These are phyloP conservation scores for Chaetomium tenue DNA, from an alignment of 495 filamentous ascomycete species.

Conservation along the genomic window DNA sequence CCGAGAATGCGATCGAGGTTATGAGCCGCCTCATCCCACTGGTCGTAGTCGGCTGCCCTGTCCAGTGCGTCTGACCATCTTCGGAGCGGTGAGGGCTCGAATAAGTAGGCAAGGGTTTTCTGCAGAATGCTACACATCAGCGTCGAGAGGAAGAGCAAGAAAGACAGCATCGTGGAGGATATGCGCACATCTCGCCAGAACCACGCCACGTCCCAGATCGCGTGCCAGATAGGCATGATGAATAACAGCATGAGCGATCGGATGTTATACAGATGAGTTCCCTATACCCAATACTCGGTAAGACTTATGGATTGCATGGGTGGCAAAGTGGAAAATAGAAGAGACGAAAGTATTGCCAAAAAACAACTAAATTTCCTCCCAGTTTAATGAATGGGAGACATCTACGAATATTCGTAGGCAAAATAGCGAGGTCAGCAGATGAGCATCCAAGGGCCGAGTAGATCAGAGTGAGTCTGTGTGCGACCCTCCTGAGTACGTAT, in stretches of 20 bases:
- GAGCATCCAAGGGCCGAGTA: too few relatives aligned
- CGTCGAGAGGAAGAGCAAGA: too few relatives aligned
- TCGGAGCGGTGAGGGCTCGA: conserved; percentile 51
- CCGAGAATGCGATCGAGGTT: conserved; percentile 75
- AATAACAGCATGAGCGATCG: not conserved
- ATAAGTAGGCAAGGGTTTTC: conserved; percentile 48
- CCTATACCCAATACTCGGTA: not conserved
- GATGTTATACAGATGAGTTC: not conserved
- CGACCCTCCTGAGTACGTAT: not conserved
- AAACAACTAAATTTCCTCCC: not conserved
- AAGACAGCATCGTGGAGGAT: too few relatives aligned
- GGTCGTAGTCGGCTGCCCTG: conserved; percentile 67
- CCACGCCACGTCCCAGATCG: not conserved
- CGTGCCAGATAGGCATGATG: not conserved
- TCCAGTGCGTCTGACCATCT: conserved; percentile 57
- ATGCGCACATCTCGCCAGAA: not conserved
- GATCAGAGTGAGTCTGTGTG: too few relatives aligned
- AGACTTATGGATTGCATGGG: not conserved
- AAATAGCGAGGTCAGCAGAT: too few relatives aligned
- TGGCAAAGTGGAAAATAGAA: not conserved
- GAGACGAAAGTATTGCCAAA: not conserved
- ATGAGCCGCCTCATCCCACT: conserved; percentile 79
- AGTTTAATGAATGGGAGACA: too few relatives aligned
- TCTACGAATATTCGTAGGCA: too few relatives aligned
- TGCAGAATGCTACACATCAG: not conserved